Evolutionary conservation across 495 filamentous ascomycete genomes (phyloP), one percentile per base, ranked within the genome.

Genomic region (Neurospora sublineolata): DNA sequence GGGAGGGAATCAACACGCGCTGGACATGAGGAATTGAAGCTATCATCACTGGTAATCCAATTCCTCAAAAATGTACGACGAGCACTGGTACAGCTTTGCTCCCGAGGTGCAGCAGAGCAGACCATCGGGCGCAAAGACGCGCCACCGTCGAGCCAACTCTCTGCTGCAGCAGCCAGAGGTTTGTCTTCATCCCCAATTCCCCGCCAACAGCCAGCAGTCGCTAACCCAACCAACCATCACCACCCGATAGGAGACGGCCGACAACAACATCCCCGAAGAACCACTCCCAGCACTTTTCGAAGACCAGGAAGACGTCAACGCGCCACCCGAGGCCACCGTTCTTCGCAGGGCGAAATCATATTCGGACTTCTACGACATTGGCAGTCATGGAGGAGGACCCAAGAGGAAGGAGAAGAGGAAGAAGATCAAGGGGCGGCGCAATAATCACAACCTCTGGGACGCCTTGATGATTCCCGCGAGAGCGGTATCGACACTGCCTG

Each of bases 81-180:
- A 92, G 76, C 86, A 89, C 10, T 93, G 90, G 87, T 90, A 92
- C 79, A 88, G 84, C 71, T 87, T 90, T 42, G 18, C 41, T 75
- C 86, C 87, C 1, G 84, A 86, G 41, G 79, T 84, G 44, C 81
- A 85, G 44, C 77, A 85, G 16, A 83, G 67, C 0, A 73, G 74
- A 12, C 67, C 82, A 72, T 81, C 82, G 75, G 4, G 74, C 77
- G 11, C 81, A 83, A 67, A 69, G 73, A 64, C 69, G 82, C 11
- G 85, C 68, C 88, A 89, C 73, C 84, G 83, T 41, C 85, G 90
- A 68, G 86, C 83, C 76, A 83, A 87, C 72, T 91, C 90, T 42
- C 83, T 92, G 60, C 83, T 93, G 40, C 86, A 92, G 77, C 89
- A 87, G 76, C 86, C 91, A 70, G 88, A 87, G 83, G 91, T 93